Conservation (phyloP, 768 basidiomycete genomes). For the Kwoniella dendrophila region DNA sequence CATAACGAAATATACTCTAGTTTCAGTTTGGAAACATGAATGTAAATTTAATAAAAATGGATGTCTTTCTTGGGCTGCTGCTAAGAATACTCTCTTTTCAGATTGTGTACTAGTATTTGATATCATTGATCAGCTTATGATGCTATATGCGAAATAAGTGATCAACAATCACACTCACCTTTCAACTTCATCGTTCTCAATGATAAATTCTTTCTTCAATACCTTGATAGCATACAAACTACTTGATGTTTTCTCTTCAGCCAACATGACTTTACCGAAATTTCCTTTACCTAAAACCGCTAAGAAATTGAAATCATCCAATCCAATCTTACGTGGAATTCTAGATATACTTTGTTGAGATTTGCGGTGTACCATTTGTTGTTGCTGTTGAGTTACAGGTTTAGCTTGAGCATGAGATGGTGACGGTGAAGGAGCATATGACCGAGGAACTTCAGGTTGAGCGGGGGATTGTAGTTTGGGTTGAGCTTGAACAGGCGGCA, state of each 20-base stretch:
- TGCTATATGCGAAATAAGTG: neutral
- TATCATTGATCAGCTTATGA: neutral
- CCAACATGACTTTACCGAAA: slow-evolving; percentile 99
- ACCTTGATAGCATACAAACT: slow-evolving; percentile 98
- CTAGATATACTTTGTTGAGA: slow-evolving; percentile 12
- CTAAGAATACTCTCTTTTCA: slow-evolving; percentile 96
- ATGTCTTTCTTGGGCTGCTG: slow-evolving; percentile 94
- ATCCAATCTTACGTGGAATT: slow-evolving; percentile 72
- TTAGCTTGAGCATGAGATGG: slow-evolving; percentile 12
- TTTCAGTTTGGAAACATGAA: slow-evolving; percentile 99
- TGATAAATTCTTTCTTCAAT: slow-evolving; percentile 99
- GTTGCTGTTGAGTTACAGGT: slow-evolving; percentile 22
- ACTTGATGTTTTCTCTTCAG: slow-evolving; percentile 92
- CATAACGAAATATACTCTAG: slow-evolving; percentile 99
- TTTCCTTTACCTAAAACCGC: slow-evolving; percentile 98
- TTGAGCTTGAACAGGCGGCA: slow-evolving; percentile 26
- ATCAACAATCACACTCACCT: slow-evolving; percentile 63
- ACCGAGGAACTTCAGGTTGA: slow-evolving; percentile 15
- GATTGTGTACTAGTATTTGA: slow-evolving; percentile 77
- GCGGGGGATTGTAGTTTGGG: slow-evolving; percentile 21
- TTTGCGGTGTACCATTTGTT: slow-evolving; percentile 17
- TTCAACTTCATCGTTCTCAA: slow-evolving; percentile 99
- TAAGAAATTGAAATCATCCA: slow-evolving; percentile 98
- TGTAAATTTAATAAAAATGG: slow-evolving; percentile 95
- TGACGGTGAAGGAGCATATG: slow-evolving; percentile 5